A percentile compares a stretch with the other conserved stretches of the same genome.
Evolutionary conservation across 2,329 filamentous ascomycete genomes (phyloP).

Genomic region (Calonectria multiphialidica): DNA sequence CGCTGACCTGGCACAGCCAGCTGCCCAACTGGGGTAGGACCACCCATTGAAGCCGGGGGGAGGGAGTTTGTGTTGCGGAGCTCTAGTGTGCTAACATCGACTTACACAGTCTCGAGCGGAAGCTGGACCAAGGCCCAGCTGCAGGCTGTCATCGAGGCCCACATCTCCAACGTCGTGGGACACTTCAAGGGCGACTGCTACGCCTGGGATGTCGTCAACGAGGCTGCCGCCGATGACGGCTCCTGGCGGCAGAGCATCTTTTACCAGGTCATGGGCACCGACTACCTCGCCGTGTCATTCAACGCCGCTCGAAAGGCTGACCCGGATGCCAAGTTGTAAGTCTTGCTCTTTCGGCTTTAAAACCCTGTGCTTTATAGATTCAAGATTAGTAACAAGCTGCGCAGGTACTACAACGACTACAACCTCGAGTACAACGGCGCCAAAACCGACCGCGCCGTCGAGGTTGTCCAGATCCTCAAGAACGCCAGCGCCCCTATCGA

Average conservation of each 20-base stretch:
- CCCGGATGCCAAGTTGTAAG: constrained; percentile 65
- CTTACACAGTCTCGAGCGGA: constrained; percentile 37
- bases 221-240: constrained; percentile 70
- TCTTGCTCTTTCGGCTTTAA: accelerated
- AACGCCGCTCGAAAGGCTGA: constrained; percentile 65
- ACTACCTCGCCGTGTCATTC: constrained; percentile 71
- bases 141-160: constrained; percentile 61
- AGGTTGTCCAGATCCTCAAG: constrained; percentile 60
- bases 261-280: constrained; percentile 65
- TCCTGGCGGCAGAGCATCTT: constrained; percentile 66
- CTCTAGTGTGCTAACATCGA: neutral
- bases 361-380: accelerated
- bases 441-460: constrained; percentile 59
- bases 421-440: constrained; percentile 66
- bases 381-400: neutral
- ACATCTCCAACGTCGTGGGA: constrained; percentile 69
- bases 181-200: constrained; percentile 72
- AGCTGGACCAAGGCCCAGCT: constrained; percentile 71
- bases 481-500: constrained; percentile 68
- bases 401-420: constrained; percentile 66
- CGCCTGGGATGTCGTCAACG: constrained; percentile 76
- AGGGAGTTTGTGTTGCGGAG: neutral
- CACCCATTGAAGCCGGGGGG: neutral
- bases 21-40: constrained; percentile 44
- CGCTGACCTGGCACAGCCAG: constrained; percentile 61